phyloP scores from a whole-genome alignment of 2,329 filamentous ascomycete genomes.

The Polytolypa hystricis region DNA sequence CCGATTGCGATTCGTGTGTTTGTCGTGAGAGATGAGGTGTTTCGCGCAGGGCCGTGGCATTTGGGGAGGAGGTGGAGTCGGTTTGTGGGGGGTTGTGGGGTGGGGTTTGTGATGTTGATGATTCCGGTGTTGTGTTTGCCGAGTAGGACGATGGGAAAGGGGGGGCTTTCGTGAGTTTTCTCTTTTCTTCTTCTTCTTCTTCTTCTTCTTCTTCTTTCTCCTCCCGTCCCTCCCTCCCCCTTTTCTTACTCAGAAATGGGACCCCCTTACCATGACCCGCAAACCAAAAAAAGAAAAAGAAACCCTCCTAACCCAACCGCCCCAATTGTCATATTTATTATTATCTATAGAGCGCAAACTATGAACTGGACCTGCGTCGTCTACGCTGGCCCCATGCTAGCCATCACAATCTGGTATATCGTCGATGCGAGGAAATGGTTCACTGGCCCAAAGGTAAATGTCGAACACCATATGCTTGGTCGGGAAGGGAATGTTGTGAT shows the following conservation, averaged over 20 bases:
- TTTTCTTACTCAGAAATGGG: too few species aligned
- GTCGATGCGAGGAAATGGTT: constrained; percentile 57
- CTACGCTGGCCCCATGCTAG: constrained; percentile 53
- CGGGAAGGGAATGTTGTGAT: background rate
- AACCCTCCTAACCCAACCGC: too few species aligned
- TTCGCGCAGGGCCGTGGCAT: constrained; percentile 59
- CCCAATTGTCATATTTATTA: too few species aligned
- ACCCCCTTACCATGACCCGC: too few species aligned
- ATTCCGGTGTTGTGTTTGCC: constrained; percentile 58
- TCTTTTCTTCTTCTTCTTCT: background rate
- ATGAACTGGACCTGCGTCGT: constrained; percentile 64
- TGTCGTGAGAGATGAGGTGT: constrained; percentile 46
- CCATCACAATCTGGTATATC: constrained; percentile 51
- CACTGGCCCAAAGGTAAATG: constrained; percentile 57
- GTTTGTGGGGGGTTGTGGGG: constrained; percentile 46
- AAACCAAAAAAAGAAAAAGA: too few species aligned
- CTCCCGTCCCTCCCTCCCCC: background rate
- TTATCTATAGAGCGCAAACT: too few species aligned
- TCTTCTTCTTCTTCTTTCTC: constrained; percentile 6
- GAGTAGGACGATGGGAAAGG: constrained; percentile 43
- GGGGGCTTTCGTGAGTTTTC: constrained; percentile 37
- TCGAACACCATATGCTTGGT: constrained; percentile 38
- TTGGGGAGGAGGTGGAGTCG: constrained; percentile 48
- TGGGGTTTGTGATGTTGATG: constrained; percentile 53
- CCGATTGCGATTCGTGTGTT: constrained; percentile 35